Evolutionary conservation across 2,329 filamentous ascomycete genomes (phyloP).

Genomic region (Fusarium irregulare): DNA sequence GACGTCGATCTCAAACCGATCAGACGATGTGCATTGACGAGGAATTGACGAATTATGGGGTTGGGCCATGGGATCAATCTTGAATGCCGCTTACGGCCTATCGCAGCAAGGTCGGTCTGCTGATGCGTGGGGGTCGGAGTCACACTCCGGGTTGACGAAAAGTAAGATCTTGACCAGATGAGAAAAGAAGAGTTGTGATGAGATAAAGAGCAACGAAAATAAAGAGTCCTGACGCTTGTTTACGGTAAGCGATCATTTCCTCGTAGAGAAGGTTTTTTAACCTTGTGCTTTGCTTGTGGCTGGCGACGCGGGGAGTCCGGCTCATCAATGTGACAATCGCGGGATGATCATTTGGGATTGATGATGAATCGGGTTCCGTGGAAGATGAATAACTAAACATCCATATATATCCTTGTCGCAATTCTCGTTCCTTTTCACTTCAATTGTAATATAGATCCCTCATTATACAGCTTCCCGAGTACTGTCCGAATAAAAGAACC

Average conservation of each 20-base stretch:
- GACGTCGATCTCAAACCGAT: not conserved
- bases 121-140: not conserved
- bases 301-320: not conserved
- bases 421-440: no score
- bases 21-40: not conserved
- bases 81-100: not conserved
- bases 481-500: not conserved
- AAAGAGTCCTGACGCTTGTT: no score
- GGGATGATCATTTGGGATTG: not conserved
- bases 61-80: not conserved
- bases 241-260: not conserved
- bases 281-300: not conserved
- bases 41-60: not conserved
- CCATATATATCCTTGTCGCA: no score
- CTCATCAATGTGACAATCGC: not conserved
- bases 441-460: no score
- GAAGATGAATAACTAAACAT: no score
- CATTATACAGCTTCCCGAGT: not conserved
- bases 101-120: not conserved
- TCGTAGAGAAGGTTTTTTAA: not conserved
- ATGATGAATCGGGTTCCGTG: not conserved
- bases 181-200: not conserved
- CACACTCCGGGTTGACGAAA: not conserved
- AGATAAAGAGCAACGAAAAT: no score
- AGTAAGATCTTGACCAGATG: not conserved